phyloP scores from a whole-genome alignment of 1,139 yeast species.

The Yamadazyma taylorii region DNA sequence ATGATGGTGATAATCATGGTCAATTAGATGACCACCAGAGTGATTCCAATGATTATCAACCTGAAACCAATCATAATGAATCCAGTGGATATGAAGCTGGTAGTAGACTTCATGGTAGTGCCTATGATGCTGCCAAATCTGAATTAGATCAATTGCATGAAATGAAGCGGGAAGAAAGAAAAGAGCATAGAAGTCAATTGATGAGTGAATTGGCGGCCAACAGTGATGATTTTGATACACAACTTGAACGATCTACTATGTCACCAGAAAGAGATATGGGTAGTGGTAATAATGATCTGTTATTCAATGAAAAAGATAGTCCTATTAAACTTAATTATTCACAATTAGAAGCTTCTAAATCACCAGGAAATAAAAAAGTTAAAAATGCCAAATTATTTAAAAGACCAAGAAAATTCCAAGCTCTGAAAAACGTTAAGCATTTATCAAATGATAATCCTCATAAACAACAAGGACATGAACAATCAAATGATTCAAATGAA shows the following conservation, averaged over 20 bases:
- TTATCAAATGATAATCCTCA: slow-evolving; percentile 13
- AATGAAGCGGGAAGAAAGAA: slow-evolving; percentile 33
- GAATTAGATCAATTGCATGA: slow-evolving; percentile 36
- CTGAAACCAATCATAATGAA: no score
- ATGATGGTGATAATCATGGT: slow-evolving; percentile 17
- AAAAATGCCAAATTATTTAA: slow-evolving; percentile 29
- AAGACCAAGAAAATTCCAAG: slow-evolving; percentile 40
- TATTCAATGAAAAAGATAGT: slow-evolving; percentile 38
- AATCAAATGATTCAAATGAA: not conserved
- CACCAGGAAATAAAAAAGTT: slow-evolving; percentile 20
- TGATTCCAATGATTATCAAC: slow-evolving; percentile 1
- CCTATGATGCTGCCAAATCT: slow-evolving; percentile 19
- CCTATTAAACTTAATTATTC: slow-evolving; percentile 27
- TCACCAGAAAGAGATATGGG: slow-evolving; percentile 20
- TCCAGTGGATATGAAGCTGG: not conserved
- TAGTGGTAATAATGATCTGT: slow-evolving; percentile 23
- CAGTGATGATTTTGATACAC: slow-evolving; percentile 24
- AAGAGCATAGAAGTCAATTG: slow-evolving; percentile 36
- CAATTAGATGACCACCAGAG: slow-evolving; percentile 8
- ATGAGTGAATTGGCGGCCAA: slow-evolving; percentile 35
- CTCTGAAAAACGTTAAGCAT: slow-evolving; percentile 34
- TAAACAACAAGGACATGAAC: no score
- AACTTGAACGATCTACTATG: slow-evolving; percentile 21
- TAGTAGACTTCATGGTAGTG: slow-evolving; percentile 2
- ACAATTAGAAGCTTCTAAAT: slow-evolving; percentile 4